Evolutionary conservation across 75 land plant species (phyloP).

Genomic region (Cunninghamia lanceolata): DNA sequence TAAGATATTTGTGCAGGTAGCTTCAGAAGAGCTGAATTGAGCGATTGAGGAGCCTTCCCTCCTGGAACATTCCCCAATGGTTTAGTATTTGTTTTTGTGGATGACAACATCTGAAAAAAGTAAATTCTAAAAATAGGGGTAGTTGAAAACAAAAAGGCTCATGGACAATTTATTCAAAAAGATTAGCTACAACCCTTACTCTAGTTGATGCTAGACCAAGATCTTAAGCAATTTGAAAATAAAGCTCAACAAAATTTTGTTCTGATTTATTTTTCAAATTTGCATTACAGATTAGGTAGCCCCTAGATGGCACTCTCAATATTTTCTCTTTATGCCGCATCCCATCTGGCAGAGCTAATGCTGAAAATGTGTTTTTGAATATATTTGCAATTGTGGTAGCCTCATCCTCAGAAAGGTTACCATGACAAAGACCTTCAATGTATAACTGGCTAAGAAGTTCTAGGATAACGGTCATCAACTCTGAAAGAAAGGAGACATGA

Average conservation of each 20-base stretch:
- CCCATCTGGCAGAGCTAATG: conserved; percentile 48
- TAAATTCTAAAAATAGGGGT: too few species aligned
- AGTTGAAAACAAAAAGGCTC: conserved; percentile 90
- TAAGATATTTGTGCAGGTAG: too few species aligned
- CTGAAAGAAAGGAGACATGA: conserved; percentile 42
- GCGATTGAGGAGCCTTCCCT: too few species aligned
- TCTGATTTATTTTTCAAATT: conserved; percentile 73
- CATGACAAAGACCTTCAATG: too few species aligned
- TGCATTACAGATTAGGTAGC: conserved; percentile 48
- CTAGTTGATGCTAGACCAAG: conserved; percentile 34
- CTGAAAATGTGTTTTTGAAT: conserved; percentile 50
- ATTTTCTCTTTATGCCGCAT: conserved; percentile 67
- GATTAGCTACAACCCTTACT: conserved; percentile 60
- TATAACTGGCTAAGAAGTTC: too few species aligned
- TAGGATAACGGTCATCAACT: conserved; percentile 63
- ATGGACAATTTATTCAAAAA: conserved; percentile 74
- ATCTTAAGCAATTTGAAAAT: conserved; percentile 90
- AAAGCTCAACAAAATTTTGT: conserved; percentile 90
- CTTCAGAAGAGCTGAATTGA: too few species aligned
- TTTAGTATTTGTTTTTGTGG: too few species aligned
- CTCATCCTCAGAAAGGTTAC: too few species aligned
- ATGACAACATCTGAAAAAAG: too few species aligned
- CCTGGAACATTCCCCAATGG: too few species aligned
- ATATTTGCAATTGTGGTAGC: too few species aligned
- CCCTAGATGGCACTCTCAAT: conserved; percentile 56